Base-by-base conservation (phyloP, 106 monocot species). In the Hemerocallis citrina region DNA sequence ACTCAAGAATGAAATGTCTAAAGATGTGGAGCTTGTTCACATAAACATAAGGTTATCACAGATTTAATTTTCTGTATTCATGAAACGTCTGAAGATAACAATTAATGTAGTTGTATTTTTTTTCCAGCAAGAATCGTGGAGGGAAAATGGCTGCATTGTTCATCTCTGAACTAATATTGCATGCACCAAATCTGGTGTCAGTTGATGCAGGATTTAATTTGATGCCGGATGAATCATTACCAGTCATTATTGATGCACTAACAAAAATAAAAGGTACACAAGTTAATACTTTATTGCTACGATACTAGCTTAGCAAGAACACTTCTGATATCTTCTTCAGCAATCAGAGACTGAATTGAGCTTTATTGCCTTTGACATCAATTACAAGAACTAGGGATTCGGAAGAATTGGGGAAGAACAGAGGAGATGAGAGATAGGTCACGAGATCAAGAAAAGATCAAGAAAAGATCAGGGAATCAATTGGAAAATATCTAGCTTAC, bases 41-140 rank as follows among this genome's bases (percentile, higher is more conserved):
- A 76, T 96, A 56, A 88, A 96, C 66, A 76, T 96, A 60, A 91
- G 96, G 96, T 96, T 64, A 43, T 57, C 16, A 48, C 35, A 35
- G 3, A n/a, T 8, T 35, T 28, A 11, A 3, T 4, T 27, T 40
- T 5, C 16, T 61, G 35, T 22, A 36, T 21, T 0, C 16, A 57
- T 36, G 7, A 9, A 34, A 19, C 27, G 25, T 19, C 7, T 64
- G 6, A 0, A 16, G 17, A 2, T 64, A 0, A 16, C 33, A 17
- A 21, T 64, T 48, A 64, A 48, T 15, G 1, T 34, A 55, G 16
- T 14, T 16, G 7, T 35, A 20, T 45, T 30, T 57, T 23, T 24
- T 27, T 47, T 70, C 46, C 23, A 91, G 96, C 59, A 88, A 80
- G 68, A 98, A 98, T 62, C 75, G 91, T 52, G 96, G 91, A 56